Base-by-base conservation (phyloP, 129 eudicot genomes). In the Tanacetum coccineum region DNA sequence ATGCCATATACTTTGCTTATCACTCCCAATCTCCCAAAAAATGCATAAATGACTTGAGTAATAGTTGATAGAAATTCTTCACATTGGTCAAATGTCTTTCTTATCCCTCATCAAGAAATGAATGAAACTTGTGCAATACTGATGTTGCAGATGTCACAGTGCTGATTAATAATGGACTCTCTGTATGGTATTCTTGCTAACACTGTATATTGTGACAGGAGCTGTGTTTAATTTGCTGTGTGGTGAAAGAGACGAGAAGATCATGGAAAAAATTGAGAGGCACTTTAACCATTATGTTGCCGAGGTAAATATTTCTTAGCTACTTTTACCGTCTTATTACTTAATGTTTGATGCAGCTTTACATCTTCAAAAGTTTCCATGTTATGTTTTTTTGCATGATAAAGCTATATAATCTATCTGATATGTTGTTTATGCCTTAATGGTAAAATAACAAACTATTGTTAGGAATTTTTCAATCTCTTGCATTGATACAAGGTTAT, bases 181-280 rank as follows among this genome's bases (percentile, higher is more conserved):
- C 13, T 53, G 15, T 59, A 6, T 55, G 60, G 5, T 66, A 63
- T 60, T 25, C 60, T 76, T 62, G 46, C 66, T 5, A 66, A 47
- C 12, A 20, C 8, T n/a, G 39, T 62, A 44, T 69, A 6, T 62
- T 64, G 77, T 44, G 49, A 67, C 95, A 90, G 97, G 91, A 44
- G 91, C 97, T 64, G 85, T 84, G 12, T 90, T 87, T 77, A 90
- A 89, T 79, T 82, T 89, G 76, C 77, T 89, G 32, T 79, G 79
- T 68, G 60, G 57, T 53, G 84, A 86, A 26, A 77, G 81, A n/a
- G 96, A 89, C 67, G 17, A 67, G 28, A 49, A 62, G 83, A 13
- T 90, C 17, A 87, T 90, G 95, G 71, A 59, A 28, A 87, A 90
- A 83, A 90, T 87, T 45, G 97, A 90, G 78, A 63, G 69, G 53